Evolutionary conservation across 1,284 basidiomycete genomes (phyloP), one percentile per base, ranked within the genome.

Genomic region (Phellinidium pouzarii): DNA sequence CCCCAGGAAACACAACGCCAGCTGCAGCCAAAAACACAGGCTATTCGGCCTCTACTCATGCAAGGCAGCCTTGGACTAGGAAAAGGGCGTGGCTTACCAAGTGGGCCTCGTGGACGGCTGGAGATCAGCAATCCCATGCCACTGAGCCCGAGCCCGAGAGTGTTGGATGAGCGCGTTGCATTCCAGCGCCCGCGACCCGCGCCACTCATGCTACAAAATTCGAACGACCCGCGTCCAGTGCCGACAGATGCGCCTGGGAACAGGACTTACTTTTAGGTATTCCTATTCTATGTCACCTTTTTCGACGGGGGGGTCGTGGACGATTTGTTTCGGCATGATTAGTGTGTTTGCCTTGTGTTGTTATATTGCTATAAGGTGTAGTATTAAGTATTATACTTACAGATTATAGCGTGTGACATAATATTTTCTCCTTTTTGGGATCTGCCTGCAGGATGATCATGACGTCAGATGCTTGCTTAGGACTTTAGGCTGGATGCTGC

Each of bases 151-250:
- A 55, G 48, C 34, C 43, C n/a, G n/a, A n/a, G n/a, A n/a, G n/a
- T 52, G 48, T 62, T 64, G 54, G 60, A 64, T 40, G 58, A 58
- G 46, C 65, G 68, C 26, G 68, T 61, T 52, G 68, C 64, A 43
- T 75, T 72, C 61, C 72, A 77, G 54, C 66, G 69, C 44, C 76
- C 72, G 26, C 65, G 75, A 57, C 69, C 70, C 36, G 71, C 73
- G 20, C 78, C 75, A 8, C 58, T 69, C 8, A 41, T 56, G 19
- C 48, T 61, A 27, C 41, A 48, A 42, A 41, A 44, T 12, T 14
- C 40, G 4, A 56, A 48, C 25, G 54, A 56, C 23, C 22, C 34
- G 17, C 44, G 25, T 9, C 52, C 52, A 27, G 20, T 29, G 26
- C 14, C 40, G 23, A 37, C 52, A 25, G 52, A 53, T 6, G 27